These are phyloP conservation scores for Tuber magnatum DNA, from an alignment of 495 filamentous ascomycete species.

Conservation along the genomic window DNA sequence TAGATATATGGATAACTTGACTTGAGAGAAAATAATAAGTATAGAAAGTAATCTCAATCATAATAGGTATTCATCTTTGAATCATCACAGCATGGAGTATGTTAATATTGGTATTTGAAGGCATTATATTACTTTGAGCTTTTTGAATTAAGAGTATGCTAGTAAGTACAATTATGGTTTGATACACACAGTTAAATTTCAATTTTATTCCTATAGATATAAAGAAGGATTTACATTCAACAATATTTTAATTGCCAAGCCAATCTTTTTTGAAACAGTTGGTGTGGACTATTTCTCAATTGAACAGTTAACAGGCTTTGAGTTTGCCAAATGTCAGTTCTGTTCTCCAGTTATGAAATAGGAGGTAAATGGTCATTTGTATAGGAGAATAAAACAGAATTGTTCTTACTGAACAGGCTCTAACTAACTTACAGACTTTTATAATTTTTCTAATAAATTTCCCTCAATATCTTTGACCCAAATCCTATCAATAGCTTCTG, in stretches of 20 bases:
- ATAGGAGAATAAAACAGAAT: too few species aligned
- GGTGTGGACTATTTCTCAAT: background rate
- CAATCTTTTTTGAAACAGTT: background rate
- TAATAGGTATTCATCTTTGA: too few species aligned
- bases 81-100: too few species aligned
- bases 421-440: too few species aligned
- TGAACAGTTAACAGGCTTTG: background rate
- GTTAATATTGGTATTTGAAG: background rate
- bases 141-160: background rate
- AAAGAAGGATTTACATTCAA: background rate
- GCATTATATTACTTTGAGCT: background rate
- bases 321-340: background rate
- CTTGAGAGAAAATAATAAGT: too few species aligned
- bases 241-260: background rate
- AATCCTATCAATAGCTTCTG: too few species aligned
- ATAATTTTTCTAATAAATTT: too few species aligned
- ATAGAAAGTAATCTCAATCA: too few species aligned
- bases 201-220: background rate
- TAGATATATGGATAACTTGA: too few species aligned
- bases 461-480: too few species aligned
- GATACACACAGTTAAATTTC: background rate
- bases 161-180: background rate
- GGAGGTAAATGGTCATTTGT: background rate
- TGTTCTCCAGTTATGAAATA: background rate
- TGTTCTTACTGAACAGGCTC: too few species aligned